Evolutionary conservation across 2,329 filamentous ascomycete genomes (phyloP).

Genomic region (Calonectria hawksworthii): DNA sequence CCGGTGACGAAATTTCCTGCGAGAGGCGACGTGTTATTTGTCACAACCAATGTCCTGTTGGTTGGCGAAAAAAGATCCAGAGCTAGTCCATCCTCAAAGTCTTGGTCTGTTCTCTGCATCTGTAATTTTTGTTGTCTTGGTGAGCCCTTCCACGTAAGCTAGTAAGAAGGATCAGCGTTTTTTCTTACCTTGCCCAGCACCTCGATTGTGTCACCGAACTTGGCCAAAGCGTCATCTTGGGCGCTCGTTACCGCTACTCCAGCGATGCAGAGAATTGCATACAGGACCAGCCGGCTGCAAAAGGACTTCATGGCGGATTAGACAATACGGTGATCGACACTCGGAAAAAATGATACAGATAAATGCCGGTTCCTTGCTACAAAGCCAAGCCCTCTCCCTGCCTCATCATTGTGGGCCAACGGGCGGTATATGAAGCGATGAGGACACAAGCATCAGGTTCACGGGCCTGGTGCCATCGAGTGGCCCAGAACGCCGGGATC

Average conservation of each 20-base stretch:
- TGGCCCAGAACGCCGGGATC: constrained; percentile 3
- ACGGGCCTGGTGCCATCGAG: neutral
- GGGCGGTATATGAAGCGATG: neutral
- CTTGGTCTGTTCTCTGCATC: neutral
- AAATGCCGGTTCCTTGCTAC: neutral
- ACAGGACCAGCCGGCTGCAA: neutral
- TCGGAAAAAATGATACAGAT: neutral
- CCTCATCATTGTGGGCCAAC: neutral
- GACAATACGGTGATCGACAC: neutral
- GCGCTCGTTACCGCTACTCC: neutral
- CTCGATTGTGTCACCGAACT: neutral
- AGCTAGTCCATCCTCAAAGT: neutral
- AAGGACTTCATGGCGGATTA: neutral
- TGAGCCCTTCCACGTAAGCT: too few relatives aligned
- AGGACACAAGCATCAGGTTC: neutral
- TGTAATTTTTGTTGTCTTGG: neutral
- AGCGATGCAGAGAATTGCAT: neutral
- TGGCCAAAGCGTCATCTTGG: neutral
- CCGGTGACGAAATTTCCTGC: neutral
- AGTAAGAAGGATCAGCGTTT: neutral
- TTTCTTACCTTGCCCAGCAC: neutral
- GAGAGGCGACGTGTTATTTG: neutral
- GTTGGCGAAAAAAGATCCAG: neutral
- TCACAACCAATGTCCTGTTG: neutral
- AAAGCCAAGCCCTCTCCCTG: neutral